Conservation (phyloP, 2,329 filamentous ascomycete species). For the Fusarium bulbicola region DNA sequence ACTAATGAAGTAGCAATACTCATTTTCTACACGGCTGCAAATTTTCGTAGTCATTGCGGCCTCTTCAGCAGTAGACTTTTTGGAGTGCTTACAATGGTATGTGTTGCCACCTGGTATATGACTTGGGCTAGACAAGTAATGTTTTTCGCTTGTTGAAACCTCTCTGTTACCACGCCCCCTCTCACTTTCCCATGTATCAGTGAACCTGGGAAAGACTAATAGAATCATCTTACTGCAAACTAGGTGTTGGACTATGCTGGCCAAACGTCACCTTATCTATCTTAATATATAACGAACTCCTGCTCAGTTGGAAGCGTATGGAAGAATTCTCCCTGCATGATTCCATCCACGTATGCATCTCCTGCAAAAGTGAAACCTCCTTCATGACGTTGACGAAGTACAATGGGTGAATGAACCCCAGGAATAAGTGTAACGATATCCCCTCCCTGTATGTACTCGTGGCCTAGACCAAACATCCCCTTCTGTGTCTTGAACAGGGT, state of each 20-base stretch:
- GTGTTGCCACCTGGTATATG: neutral
- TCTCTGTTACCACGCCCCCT: rapidly evolving
- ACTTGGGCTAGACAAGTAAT: neutral
- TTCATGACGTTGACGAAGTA: neutral
- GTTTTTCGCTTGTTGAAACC: neutral
- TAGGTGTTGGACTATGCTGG: rapidly evolving
- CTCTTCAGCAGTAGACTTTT: too few species aligned
- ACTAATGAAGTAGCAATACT: neutral
- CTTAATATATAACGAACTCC: too few species aligned
- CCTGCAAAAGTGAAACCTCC: neutral
- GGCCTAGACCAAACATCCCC: neutral
- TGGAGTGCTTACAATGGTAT: neutral
- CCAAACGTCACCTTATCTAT: rapidly evolving
- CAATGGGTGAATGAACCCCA: neutral
- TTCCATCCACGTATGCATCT: constrained; percentile 9
- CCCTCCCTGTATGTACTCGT: neutral
- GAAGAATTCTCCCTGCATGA: constrained; percentile 10
- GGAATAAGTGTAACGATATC: too few species aligned
- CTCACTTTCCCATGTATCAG: rapidly evolving
- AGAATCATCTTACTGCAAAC: neutral
- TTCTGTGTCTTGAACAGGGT: neutral
- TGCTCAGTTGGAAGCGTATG: too few species aligned
- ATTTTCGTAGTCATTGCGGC: rapidly evolving
- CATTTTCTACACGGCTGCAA: neutral
- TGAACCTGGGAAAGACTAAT: rapidly evolving